Evolutionary conservation across 2,329 filamentous ascomycete genomes (phyloP).

Genomic region (Leptographium radiaticola): DNA sequence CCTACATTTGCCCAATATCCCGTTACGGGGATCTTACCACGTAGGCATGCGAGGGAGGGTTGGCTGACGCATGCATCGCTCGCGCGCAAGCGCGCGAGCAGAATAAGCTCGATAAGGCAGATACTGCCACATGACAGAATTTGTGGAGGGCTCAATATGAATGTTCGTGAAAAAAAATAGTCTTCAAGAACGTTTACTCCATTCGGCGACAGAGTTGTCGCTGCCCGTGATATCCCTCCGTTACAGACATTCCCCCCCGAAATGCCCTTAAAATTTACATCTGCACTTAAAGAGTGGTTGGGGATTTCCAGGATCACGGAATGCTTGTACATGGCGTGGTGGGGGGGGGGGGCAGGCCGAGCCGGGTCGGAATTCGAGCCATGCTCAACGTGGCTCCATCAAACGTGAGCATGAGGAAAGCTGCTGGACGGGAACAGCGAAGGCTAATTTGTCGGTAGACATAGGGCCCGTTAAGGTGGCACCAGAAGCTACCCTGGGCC

Average conservation of each 20-base stretch:
- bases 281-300: background rate
- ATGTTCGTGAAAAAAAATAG: background rate
- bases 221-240: too few relatives aligned
- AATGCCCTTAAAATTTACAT: background rate
- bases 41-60: background rate
- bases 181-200: background rate
- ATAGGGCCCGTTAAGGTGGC: constrained; percentile 10
- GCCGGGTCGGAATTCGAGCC: constrained; percentile 18
- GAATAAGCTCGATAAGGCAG: background rate
- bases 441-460: constrained; percentile 16
- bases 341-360: constrained; percentile 6
- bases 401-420: constrained; percentile 7
- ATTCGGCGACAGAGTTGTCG: too few relatives aligned
- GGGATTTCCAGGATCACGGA: background rate
- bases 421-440: constrained; percentile 12
- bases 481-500: constrained; percentile 4
- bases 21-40: background rate
- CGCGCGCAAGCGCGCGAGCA: constrained; percentile 1
- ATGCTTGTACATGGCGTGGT: constrained; percentile 1
- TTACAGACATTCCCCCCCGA: too few relatives aligned
- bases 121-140: too few relatives aligned
- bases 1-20: background rate
- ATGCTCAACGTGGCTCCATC: constrained; percentile 24
- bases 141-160: background rate
- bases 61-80: background rate